Evolutionary conservation across 768 basidiomycete genomes (phyloP), one percentile per base, ranked within the genome.

Genomic region (Pluteus cervinus): DNA sequence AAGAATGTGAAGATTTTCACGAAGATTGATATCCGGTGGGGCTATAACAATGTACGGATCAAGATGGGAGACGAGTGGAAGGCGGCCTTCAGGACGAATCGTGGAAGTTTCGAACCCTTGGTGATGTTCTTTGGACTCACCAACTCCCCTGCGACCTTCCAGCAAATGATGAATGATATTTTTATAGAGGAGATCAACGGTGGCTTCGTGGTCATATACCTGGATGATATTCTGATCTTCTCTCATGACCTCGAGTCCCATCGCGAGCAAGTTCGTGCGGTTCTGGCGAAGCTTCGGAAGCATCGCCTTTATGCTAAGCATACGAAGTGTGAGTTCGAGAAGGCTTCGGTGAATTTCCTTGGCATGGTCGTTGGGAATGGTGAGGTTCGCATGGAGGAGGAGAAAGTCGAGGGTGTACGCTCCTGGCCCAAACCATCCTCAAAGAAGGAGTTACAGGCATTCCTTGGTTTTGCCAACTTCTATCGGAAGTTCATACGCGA

Each of bases 171-270:
- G 42, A 65, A 72, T 35, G 55, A 71, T 34, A 52, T 71, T 12
- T 55, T 66, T 39, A 35, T 9, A 11, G 56, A 65, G 4, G 25
- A 49, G 7, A 39, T 69, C 7, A 21, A 39, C 7, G 41, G 44
- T 20, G 53, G 53, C 2, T 25, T 29, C 20, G 30, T 66, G 2
- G 49, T 69, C 5, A 58, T 70, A 0, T 71, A 70, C 39, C 38
- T 69, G 10, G 63, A 70, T n/a, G 44, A 69, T 45, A 66, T 70
- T 40, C 54, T 72, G 7, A 64, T 71, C 20, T 73, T 61, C 40
- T 69, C 68, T 24, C n/a, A n/a, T n/a, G n/a, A n/a, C n/a, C n/a
- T n/a, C n/a, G 29, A 46, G 9, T 43, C 45, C 9, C 47, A 41
- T 36, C 7, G 56, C n/a, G 52, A 68, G 16, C 54, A 58, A 32